Percentiles rank a stretch among this genome's conserved stretches.
Evolutionary conservation across 2,329 filamentous ascomycete species (phyloP).

Genomic region (Aspergillus aculeatinus): DNA sequence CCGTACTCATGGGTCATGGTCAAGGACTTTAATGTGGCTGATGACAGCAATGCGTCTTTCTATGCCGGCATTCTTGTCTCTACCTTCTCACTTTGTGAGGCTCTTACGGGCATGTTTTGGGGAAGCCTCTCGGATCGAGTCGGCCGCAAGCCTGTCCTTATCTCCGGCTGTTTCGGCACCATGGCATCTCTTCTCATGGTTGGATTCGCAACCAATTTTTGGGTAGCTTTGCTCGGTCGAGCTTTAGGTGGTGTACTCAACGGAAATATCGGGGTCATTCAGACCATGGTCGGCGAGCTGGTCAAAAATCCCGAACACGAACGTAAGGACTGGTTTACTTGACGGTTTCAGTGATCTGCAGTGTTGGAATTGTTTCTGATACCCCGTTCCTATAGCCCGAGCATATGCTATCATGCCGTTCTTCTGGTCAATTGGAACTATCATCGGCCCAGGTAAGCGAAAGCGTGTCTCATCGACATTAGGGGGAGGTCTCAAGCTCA

Average conservation of each 20-base stretch:
- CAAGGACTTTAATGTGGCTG: conserved; percentile 70
- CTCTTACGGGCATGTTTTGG: conserved; percentile 84
- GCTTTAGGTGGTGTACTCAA: conserved; percentile 79
- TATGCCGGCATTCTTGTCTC: conserved; percentile 88
- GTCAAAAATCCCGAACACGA: conserved; percentile 82
- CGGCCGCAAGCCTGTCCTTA: conserved; percentile 79
- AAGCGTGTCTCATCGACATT: not conserved
- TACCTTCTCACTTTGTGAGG: conserved; percentile 79
- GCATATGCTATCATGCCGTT: conserved; percentile 94
- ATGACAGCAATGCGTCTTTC: conserved; percentile 74
- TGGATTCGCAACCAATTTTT: conserved; percentile 79
- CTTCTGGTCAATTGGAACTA: conserved; percentile 87
- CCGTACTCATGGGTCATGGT: conserved; percentile 87
- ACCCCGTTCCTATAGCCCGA: conserved; percentile 55
- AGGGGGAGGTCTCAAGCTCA: conserved; percentile 13
- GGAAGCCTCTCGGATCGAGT: conserved; percentile 77
- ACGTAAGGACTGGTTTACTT: conserved; percentile 50
- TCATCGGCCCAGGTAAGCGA: conserved; percentile 65
- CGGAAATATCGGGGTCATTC: conserved; percentile 86
- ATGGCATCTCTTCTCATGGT: conserved; percentile 80
- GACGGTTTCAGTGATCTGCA: not conserved
- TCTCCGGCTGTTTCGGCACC: conserved; percentile 78
- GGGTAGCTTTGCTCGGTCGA: conserved; percentile 75
- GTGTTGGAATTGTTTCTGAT: conserved; percentile 10
- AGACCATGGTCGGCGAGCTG: conserved; percentile 89